Evolutionary conservation across 2,329 filamentous ascomycete species (phyloP), one percentile per base, ranked within the genome.

Genomic region (Aspergillus carbonarius): DNA sequence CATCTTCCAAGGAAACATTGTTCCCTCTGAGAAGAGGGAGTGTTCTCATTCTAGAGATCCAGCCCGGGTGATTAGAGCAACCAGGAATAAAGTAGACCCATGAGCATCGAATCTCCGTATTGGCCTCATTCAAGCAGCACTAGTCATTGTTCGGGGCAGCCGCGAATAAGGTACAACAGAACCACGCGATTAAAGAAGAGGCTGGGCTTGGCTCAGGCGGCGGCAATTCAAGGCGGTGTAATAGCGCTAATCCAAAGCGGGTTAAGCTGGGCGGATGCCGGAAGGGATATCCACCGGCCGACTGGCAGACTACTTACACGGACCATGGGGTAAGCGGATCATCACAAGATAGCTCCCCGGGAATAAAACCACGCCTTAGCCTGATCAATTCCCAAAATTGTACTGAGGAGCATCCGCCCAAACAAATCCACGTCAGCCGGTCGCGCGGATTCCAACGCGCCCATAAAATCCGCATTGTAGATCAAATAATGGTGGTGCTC

Each of bases 361-460:
- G 54, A 44, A 46, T 61, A 58, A 54, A 69, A 70, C 70, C 70
- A 72, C 13, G 66, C 64, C 40, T 58, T 62, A 3, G 64, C 63
- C 17, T 60, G 58, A 42, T 72, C 69, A 46, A 70, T 62, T 0
- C 69, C 70, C 34, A 69, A 10, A 15, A 63, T 18, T 10, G 68
- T 67, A n/a, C 68, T 66, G 42, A 72, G 50, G 12, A 70, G 46
- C 66, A 72, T 72, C 35, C 59, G 64, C 8, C 67, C 70, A 60
- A 72, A 68, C 13, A 57, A 39, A 58, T 70, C 69, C n/a, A 72
- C 55, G 62, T 72, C 70, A 8, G 54, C 55, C 7, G 69, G 65
- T 40, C 63, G 58, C 1, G 69, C 70, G 18, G 60, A 47, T 0
- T 49, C 39, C 27, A 72, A 49, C 9, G 64, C 60, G 15, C 49